Base-by-base conservation (phyloP, 2,329 filamentous ascomycete species). In the Pseudogymnoascus sp. region DNA sequence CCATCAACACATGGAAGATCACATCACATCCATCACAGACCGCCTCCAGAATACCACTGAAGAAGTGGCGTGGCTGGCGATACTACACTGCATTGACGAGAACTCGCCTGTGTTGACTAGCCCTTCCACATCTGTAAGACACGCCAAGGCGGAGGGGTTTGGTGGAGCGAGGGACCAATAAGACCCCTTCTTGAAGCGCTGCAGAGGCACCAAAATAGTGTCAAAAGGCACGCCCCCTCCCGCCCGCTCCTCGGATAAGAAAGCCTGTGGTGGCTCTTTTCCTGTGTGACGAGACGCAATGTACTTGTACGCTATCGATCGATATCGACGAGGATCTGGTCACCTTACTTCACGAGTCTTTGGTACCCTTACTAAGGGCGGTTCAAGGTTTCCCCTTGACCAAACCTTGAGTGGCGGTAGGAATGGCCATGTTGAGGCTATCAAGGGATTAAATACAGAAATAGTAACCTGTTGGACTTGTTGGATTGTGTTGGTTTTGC, bases 21-120 rank as follows among this genome's bases (percentile, higher is more conserved):
- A 18, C n/a, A 21, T 55, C 8, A 25, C 43, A 14, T 25, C 14
- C 43, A 14, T 49, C 23, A 18, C 49, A 55, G 49, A 55, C 49
- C 49, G 49, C 28, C 23, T 35, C 28, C 9, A 12, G 8, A 55
- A 7, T 12, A 14, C 49, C 49, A 35, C 49, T 55, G 49, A 55
- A 55, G n/a, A 55, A 55, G 28, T 55, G 49, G 49, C 28, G 49
- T 55, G 49, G 49, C 49, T 55, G 49, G 49, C 28, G 28, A 55
- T 55, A 12, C 49, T 33, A 5, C 49, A 18, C 49, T 55, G n/a
- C 14, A 33, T 33, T 55, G 49, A 55, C 25, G 25, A 55, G 25
- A 33, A 33, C 49, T 55, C n/a, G 49, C n/a, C 9, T 55, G 16
- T 55, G 49, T 33, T 35, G 49, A 55, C 49, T 55, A 33, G 49